Percentiles rank a stretch among this genome's conserved stretches.
These are phyloP conservation scores for Blastobotrys illinoisensis DNA, from an alignment of 1,139 yeast genomes.

Conservation along the genomic window DNA sequence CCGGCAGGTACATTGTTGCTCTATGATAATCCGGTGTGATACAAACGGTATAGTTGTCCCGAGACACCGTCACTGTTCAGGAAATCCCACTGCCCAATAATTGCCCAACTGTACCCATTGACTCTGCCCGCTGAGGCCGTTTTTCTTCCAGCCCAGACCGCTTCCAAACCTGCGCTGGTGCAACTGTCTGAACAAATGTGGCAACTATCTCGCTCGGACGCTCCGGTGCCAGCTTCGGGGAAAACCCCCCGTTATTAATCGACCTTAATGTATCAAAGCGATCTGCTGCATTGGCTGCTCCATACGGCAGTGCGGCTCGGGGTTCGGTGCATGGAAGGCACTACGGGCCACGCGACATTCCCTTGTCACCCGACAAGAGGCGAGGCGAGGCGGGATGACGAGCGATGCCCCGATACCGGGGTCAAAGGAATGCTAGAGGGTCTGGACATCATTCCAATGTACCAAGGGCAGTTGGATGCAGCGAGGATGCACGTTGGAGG, in stretches of 20 bases:
- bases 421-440: neutral
- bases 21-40: neutral
- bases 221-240: neutral
- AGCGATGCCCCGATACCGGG: neutral
- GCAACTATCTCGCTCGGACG: neutral
- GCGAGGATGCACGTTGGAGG: neutral
- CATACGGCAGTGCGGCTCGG: neutral
- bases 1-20: neutral
- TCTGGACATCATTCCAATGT: neutral
- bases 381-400: neutral
- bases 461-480: neutral
- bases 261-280: neutral
- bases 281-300: neutral
- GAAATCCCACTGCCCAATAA: neutral
- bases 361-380: neutral
- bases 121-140: neutral
- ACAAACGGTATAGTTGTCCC: neutral
- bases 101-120: neutral
- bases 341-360: neutral
- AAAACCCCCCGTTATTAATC: neutral
- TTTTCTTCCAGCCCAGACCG: neutral
- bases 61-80: neutral
- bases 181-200: neutral
- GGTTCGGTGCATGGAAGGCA: neutral
- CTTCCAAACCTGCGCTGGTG: neutral